Evolutionary conservation across 768 basidiomycete species (phyloP), one percentile per base, ranked within the genome.

Genomic region (Podaxis mareebaensis): DNA sequence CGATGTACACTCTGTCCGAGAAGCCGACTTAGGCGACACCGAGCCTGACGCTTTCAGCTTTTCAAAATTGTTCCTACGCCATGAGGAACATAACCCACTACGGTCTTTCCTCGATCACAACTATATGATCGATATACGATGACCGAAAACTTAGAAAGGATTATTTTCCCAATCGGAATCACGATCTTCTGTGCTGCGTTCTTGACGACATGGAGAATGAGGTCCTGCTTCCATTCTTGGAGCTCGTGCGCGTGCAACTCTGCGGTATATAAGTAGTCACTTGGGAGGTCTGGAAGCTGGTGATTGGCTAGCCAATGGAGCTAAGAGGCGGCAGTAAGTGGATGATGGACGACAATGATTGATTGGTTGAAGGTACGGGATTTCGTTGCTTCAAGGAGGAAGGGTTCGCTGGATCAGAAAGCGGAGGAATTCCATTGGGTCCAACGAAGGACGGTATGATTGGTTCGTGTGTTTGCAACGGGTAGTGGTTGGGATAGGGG

Each of bases 121-220:
- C 85, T n/a, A 78, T 74, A 30, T 78, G 80, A 5, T 83, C 83
- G 2, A 80, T 85, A 15, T 85, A 77, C 66, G 84, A 85, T 53
- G 81, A 86, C 61, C 80, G 81, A 12, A 67, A 75, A 36, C 72
- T 82, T 5, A 80, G 78, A 0, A 68, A 75, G 20, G 77, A 80
- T 58, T 82, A 81, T 67, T 81, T 77, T 81, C 85, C 85, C 1
- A 83, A 79, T 60, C 62, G 75, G 0, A 73, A 79, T 2, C 85
- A 85, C 48, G 85, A 88, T 70, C 86, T 85, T 67, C 64, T 82
- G 10, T 82, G 83, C 58, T 78, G 86, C 5, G 87, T 89, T 58
- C 6, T 4, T 44, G 17, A 4, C 13, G 42, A 15, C 15, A 15
- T 15, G n/a, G 3, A 17, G 17, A 44, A 44, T 44, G 42, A 17